Evolutionary conservation across 2,329 filamentous ascomycete species (phyloP), one percentile per base, ranked within the genome.

Genomic region (Penicillium sp.): DNA sequence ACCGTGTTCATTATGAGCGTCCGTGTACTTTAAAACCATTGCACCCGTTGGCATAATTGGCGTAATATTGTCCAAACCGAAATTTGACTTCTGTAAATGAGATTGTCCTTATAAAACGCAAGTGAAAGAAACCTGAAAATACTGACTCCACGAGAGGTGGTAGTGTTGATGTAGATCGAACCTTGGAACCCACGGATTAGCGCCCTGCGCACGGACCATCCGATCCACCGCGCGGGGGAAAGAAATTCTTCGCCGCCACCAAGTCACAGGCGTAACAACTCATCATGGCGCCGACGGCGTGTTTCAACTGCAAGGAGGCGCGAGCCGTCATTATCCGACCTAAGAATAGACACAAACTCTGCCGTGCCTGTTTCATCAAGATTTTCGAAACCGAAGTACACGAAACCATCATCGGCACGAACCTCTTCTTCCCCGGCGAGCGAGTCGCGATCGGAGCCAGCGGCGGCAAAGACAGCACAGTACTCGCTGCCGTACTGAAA

Each of bases 381-480:
- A 78, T 93, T 40, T 98, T 98, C 64, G 93, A 98, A 69, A 81
- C 86, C 54, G 93, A 98, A 74, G 83, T 95, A 42, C 90, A 97
- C 67, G 85, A 95, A 64, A 97, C 93, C 4, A 95, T 98, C 62
- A 83, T 78, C 24, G 81, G 84, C 2, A 88, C 86, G 17, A 73
- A 77, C n/a, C 79, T 98, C 15, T 98, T 98, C 70, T 75, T 76
- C 39, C 82, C 78, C 2, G 91, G 91, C 51, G 93, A 98, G 67
- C 82, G 80, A 53, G 80, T 98, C 34, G 94, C 93, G 7, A 96
- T 98, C 62, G 94, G 93, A 38, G 93, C 94, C 43, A 96, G 90
- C 1, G 93, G 93, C 48, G 93, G 93, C 60, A 98, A 98, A 72
- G 93, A 98, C 69, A 96, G 89, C 45, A 98, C 93, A 0, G 93